These are phyloP conservation scores for Jamesozyma piceae DNA, from an alignment of 805 yeast species.

Conservation along the genomic window DNA sequence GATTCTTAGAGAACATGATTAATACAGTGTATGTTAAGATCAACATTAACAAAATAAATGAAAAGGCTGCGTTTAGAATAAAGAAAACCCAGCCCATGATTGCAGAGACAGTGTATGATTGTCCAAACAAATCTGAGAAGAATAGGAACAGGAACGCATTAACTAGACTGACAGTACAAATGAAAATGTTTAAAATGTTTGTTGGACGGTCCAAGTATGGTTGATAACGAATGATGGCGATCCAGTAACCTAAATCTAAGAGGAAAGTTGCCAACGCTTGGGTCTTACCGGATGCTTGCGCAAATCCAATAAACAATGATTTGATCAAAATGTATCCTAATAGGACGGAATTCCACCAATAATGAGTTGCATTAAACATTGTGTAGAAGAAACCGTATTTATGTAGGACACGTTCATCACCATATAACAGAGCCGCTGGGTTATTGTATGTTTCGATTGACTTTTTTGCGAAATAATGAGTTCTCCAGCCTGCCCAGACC, in stretches of 20 bases:
- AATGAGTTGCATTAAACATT: slow-evolving; percentile 71
- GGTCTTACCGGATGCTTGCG: slow-evolving; percentile 71
- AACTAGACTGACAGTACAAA: slow-evolving; percentile 59
- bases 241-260: slow-evolving; percentile 62
- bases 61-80: slow-evolving; percentile 80
- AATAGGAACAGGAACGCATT: slow-evolving; percentile 80
- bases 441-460: slow-evolving; percentile 57
- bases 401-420: slow-evolving; percentile 60
- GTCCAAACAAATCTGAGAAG: slow-evolving; percentile 76
- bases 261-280: slow-evolving; percentile 72
- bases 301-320: slow-evolving; percentile 63
- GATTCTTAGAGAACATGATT: slow-evolving; percentile 68
- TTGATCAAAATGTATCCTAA: slow-evolving; percentile 54
- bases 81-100: slow-evolving; percentile 90
- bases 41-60: slow-evolving; percentile 61
- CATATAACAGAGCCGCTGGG: slow-evolving; percentile 81
- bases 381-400: slow-evolving; percentile 85
- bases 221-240: slow-evolving; percentile 47
- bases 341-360: slow-evolving; percentile 72
- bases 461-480: slow-evolving; percentile 49
- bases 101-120: slow-evolving; percentile 69
- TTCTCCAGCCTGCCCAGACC: slow-evolving; percentile 57
- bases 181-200: slow-evolving; percentile 62
- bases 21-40: slow-evolving; percentile 56
- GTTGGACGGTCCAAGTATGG: slow-evolving; percentile 81